Evolutionary conservation across 2,329 filamentous ascomycete genomes (phyloP).

Genomic region (Colletotrichum agaves): DNA sequence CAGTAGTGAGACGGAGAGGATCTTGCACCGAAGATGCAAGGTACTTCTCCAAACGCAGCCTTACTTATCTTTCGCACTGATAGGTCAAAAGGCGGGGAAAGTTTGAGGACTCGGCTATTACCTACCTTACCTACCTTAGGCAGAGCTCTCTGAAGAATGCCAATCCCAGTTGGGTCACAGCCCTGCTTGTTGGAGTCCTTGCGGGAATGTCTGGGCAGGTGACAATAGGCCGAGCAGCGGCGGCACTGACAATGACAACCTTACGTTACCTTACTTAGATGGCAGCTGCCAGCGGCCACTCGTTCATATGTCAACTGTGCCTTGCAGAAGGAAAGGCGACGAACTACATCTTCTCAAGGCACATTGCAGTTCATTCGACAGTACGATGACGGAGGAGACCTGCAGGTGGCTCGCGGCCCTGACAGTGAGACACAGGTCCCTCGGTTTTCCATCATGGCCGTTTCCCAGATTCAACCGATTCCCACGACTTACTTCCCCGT

Average conservation of each 20-base stretch:
- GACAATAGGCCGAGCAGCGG: slow-evolving; percentile 1
- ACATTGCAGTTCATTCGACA: not conserved
- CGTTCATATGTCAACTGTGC: not conserved
- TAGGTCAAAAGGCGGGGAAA: slow-evolving; percentile 7
- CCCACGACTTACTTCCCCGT: not conserved
- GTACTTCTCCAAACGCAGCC: slow-evolving; percentile 28
- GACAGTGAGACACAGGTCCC: slow-evolving; percentile 10
- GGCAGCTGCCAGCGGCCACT: slow-evolving; percentile 25
- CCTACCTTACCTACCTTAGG: not conserved
- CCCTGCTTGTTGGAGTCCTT: not conserved
- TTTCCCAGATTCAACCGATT: not conserved
- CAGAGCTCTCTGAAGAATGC: slow-evolving; percentile 17
- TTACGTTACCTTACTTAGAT: not conserved
- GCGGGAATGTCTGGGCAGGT: slow-evolving; percentile 16
- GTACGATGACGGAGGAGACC: slow-evolving; percentile 4
- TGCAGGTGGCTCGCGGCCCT: slow-evolving; percentile 11
- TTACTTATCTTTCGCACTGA: slow-evolving; percentile 20
- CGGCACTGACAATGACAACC: slow-evolving; percentile 8
- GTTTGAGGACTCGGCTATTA: not conserved
- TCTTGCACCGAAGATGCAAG: slow-evolving; percentile 24
- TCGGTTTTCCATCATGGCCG: not conserved
- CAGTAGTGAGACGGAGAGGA: slow-evolving; percentile 21
- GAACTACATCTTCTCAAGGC: not conserved
- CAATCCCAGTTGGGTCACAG: slow-evolving; percentile 11
- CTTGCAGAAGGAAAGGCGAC: not conserved